These are phyloP conservation scores for Epichloe brachyelytri DNA, from an alignment of 2,329 filamentous ascomycete species.

Conservation along the genomic window DNA sequence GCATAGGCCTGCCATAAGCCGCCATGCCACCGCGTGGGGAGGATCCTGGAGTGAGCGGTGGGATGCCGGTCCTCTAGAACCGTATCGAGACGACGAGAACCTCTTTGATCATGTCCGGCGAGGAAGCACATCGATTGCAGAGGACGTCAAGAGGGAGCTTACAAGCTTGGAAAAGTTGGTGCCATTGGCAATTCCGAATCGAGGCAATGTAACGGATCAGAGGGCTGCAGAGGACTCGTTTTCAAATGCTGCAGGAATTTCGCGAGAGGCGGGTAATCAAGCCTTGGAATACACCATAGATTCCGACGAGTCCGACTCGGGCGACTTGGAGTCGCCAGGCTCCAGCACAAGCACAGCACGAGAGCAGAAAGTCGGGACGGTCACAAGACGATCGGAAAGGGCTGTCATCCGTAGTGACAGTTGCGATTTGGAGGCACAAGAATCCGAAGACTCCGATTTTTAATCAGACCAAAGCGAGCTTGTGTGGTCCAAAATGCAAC, in stretches of 20 bases:
- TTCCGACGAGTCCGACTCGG: background rate
- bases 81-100: constrained; percentile 10
- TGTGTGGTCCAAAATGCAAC: background rate
- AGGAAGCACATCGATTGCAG: constrained; percentile 14
- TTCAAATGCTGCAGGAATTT: background rate
- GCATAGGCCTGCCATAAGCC: background rate
- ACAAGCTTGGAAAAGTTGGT: constrained; percentile 8
- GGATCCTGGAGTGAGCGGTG: constrained; percentile 7
- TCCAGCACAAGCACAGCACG: constrained; percentile 12
- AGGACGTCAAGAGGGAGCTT: constrained; percentile 14
- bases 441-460: constrained; percentile 4
- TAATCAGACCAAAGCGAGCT: background rate
- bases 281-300: background rate
- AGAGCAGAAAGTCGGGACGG: constrained; percentile 9
- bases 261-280: background rate
- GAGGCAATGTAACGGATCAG: background rate
- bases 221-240: background rate
- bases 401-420: constrained; percentile 1
- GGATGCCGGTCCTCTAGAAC: constrained; percentile 3
- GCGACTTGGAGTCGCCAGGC: constrained; percentile 11
- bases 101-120: constrained; percentile 15
- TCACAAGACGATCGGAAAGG: constrained; percentile 8
- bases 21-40: constrained; percentile 9
- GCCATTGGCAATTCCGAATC: background rate
- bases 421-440: constrained; percentile 10